These are phyloP conservation scores for Trametes cubensis DNA, from an alignment of 768 basidiomycete species.

Conservation along the genomic window DNA sequence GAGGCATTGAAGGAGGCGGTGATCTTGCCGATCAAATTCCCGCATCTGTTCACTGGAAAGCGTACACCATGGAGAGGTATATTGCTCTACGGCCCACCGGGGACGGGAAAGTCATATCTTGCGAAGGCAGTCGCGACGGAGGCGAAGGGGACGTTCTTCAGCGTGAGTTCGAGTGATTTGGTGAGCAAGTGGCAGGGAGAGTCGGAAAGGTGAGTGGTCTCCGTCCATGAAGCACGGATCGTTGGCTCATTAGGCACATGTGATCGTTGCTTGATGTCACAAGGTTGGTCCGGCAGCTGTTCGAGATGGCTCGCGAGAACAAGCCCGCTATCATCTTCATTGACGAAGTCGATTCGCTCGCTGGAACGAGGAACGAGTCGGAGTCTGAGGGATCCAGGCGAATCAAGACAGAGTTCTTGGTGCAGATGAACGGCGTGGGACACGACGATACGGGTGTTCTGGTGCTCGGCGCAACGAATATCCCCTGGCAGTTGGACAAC, in stretches of 20 bases:
- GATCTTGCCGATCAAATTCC: slow-evolving; percentile 99
- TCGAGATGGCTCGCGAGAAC: slow-evolving; percentile 92
- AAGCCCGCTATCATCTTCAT: slow-evolving; percentile 99
- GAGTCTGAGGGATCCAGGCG: slow-evolving; percentile 96
- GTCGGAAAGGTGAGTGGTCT: slow-evolving; percentile 76
- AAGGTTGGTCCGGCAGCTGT: slow-evolving; percentile 94
- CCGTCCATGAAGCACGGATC: not conserved
- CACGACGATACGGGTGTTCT: slow-evolving; percentile 97
- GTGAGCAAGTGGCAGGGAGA: slow-evolving; percentile 99
- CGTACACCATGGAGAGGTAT: slow-evolving; percentile 98
- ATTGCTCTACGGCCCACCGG: slow-evolving; percentile 94
- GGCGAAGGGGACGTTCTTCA: slow-evolving; percentile 98
- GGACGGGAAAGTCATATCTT: slow-evolving; percentile 95
- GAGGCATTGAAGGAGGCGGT: slow-evolving; percentile 97
- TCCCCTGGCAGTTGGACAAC: slow-evolving; percentile 97
- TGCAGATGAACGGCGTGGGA: slow-evolving; percentile 99
- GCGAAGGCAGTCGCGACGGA: slow-evolving; percentile 99
- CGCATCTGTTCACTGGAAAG: slow-evolving; percentile 97
- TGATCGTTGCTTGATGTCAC: not conserved
- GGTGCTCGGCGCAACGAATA: slow-evolving; percentile 96
- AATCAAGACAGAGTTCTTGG: slow-evolving; percentile 96
- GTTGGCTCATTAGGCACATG: not conserved
- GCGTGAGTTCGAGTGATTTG: slow-evolving; percentile 90
- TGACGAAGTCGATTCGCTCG: slow-evolving; percentile 96
- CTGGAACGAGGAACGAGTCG: slow-evolving; percentile 93